These are phyloP conservation scores for Grosmannia serpens DNA, from an alignment of 2,329 filamentous ascomycete species.

Conservation along the genomic window DNA sequence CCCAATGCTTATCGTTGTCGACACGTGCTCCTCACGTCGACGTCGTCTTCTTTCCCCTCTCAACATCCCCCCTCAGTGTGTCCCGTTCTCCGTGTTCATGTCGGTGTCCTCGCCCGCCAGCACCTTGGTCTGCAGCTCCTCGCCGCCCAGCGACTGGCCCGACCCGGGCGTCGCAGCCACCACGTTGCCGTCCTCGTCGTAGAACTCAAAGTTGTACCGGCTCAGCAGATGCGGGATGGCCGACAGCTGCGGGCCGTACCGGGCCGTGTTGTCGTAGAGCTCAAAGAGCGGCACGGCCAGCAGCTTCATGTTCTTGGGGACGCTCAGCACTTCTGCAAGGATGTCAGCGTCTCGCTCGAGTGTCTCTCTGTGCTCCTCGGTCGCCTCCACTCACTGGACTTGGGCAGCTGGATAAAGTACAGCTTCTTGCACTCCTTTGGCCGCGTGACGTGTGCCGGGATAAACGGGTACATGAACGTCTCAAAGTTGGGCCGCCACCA, in stretches of 20 bases:
- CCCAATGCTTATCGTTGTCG: neutral
- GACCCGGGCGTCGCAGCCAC: conserved; percentile 74
- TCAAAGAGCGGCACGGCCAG: conserved; percentile 94
- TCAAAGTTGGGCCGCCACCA: conserved; percentile 99
- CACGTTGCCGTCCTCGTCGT: conserved; percentile 83
- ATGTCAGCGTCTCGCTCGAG: neutral
- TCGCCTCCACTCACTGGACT: conserved; percentile 55
- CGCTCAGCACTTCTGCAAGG: conserved; percentile 71
- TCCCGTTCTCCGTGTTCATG: conserved; percentile 37
- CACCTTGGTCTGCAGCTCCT: conserved; percentile 53
- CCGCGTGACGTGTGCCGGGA: conserved; percentile 87
- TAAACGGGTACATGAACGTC: conserved; percentile 99
- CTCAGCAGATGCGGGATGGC: conserved; percentile 93
- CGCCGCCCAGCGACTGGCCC: conserved; percentile 38
- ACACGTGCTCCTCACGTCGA: neutral
- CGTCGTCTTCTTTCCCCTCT: neutral
- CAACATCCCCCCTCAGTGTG: conserved; percentile 9
- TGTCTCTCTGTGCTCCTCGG: neutral
- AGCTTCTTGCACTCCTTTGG: conserved; percentile 99
- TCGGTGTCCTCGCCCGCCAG: conserved; percentile 53
- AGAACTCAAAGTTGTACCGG: conserved; percentile 94
- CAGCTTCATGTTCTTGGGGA: conserved; percentile 99
- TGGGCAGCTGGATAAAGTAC: conserved; percentile 89
- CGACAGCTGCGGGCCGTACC: conserved; percentile 91
- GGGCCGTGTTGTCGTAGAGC: conserved; percentile 90